Percentiles rank a stretch among this genome's conserved stretches.
Evolutionary conservation across 2,329 filamentous ascomycete genomes (phyloP).

Genomic region (Pyrenochaeta sp.): DNA sequence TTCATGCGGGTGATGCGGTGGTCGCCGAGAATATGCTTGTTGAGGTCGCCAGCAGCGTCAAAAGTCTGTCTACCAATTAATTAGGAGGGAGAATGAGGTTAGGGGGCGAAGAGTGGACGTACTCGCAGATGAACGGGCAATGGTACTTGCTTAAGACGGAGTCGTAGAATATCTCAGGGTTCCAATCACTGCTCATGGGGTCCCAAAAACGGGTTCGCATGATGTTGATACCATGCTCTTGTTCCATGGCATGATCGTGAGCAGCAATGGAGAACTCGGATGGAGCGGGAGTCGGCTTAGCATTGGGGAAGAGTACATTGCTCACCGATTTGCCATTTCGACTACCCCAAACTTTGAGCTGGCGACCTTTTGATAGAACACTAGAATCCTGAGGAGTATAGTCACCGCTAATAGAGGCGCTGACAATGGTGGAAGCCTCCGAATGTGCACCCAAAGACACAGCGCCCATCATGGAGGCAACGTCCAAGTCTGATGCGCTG

Average conservation of each 20-base stretch:
- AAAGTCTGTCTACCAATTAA: slow-evolving; percentile 34
- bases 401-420: neutral
- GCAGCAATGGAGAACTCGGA: slow-evolving; percentile 41
- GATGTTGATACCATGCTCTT: slow-evolving; percentile 47
- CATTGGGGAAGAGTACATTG: slow-evolving; percentile 47
- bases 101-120: slow-evolving; percentile 25
- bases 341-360: slow-evolving; percentile 32
- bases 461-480: slow-evolving; percentile 15
- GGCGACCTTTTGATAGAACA: slow-evolving; percentile 9
- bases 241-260: slow-evolving; percentile 36
- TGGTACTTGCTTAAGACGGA: slow-evolving; percentile 56
- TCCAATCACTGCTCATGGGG: slow-evolving; percentile 59
- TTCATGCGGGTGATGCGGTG: slow-evolving; percentile 48
- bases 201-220: slow-evolving; percentile 57
- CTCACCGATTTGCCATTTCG: slow-evolving; percentile 30
- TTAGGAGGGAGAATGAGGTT: slow-evolving; percentile 7
- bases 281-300: slow-evolving; percentile 37
- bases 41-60: slow-evolving; percentile 37
- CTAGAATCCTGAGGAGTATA: slow-evolving; percentile 2
- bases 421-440: slow-evolving; percentile 14
- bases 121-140: slow-evolving; percentile 67
- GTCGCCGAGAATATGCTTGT: slow-evolving; percentile 44
- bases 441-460: slow-evolving; percentile 28
- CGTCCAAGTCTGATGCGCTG: neutral
- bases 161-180: slow-evolving; percentile 58